These are phyloP conservation scores for Aspergillus cavernicola DNA, from an alignment of 495 filamentous ascomycete genomes.

Conservation along the genomic window DNA sequence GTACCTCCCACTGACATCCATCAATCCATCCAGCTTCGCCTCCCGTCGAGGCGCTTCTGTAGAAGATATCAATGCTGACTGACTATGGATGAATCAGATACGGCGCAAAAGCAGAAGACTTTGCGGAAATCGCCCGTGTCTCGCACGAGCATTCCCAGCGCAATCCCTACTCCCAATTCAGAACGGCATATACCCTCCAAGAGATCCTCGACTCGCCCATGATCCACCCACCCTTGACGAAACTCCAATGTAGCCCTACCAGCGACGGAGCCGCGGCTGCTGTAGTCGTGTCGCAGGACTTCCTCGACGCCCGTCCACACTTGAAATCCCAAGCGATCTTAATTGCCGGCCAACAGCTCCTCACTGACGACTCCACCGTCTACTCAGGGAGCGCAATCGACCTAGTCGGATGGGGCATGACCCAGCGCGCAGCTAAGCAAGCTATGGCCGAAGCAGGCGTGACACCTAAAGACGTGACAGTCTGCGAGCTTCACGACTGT, in stretches of 20 bases:
- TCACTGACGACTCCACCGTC: constrained; percentile 73
- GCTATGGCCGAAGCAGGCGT: constrained; percentile 76
- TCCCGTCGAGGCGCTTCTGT: neutral
- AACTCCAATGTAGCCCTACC: constrained; percentile 81
- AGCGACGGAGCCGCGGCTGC: constrained; percentile 89
- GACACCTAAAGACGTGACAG: constrained; percentile 62
- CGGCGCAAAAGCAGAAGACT: constrained; percentile 79
- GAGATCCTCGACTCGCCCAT: constrained; percentile 73
- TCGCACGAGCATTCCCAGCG: constrained; percentile 86
- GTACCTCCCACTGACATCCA: no score
- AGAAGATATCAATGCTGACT: neutral
- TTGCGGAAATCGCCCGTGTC: constrained; percentile 88
- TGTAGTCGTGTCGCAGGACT: constrained; percentile 82
- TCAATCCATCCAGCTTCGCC: no score
- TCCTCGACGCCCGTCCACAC: constrained; percentile 79
- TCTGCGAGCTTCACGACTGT: constrained; percentile 95
- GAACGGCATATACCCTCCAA: constrained; percentile 81
- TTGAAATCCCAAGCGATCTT: constrained; percentile 74
- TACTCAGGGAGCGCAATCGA: constrained; percentile 80
- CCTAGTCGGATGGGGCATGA: constrained; percentile 86
- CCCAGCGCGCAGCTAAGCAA: constrained; percentile 56
- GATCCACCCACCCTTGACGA: constrained; percentile 77
- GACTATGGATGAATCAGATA: constrained; percentile 51
- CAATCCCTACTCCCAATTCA: constrained; percentile 97
- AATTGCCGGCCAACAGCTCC: constrained; percentile 82